Evolutionary conservation across 2,329 filamentous ascomycete species (phyloP), one percentile per base, ranked within the genome.

Genomic region (Colletotrichum sp.): DNA sequence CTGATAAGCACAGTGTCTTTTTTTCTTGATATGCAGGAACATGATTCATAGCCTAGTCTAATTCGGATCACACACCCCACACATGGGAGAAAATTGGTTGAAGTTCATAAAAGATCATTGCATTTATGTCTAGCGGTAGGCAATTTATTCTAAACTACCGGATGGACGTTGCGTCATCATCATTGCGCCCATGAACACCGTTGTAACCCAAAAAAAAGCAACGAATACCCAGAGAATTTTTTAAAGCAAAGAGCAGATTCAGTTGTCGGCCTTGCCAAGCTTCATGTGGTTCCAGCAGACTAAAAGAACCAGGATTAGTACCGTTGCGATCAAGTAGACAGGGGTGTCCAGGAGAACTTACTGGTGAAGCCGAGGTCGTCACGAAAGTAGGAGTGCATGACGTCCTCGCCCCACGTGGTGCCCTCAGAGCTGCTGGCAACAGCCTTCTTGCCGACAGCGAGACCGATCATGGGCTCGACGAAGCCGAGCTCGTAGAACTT

Each of bases 401-500:
- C 87, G 66, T 95, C 91, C 76, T 91, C 90, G 1, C 93, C 93
- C 57, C 86, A 88, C 30, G 86, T 86, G 59, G 91, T 90, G 0
- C 93, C 93, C 2, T 85, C 86, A 0, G 90, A 88, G 60, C 89
- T 89, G 79, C 92, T 95, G 2, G 90, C 89, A 2, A 95, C 87
- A 2, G 92, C 94, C 80, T 92, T 91, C 82, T 92, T 93, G 39
- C 94, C 94, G 3, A 96, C 88, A 0, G 94, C 94, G 4, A 96
- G 84, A 1, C 92, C 93, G 77, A 96, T 95, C 86, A 93, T 91
- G 16, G 93, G 89, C 16, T 91, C 89, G 12, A 93, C 87, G 66
- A 90, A 87, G 2, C 84, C 83, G 14, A 94, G 84, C 74, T 88
- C 83, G 52, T 87, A 82, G 74, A 90, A 90, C 32, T 85, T 83